Base-by-base conservation (phyloP, 129 eudicot genomes). In the Arctium lappa region DNA sequence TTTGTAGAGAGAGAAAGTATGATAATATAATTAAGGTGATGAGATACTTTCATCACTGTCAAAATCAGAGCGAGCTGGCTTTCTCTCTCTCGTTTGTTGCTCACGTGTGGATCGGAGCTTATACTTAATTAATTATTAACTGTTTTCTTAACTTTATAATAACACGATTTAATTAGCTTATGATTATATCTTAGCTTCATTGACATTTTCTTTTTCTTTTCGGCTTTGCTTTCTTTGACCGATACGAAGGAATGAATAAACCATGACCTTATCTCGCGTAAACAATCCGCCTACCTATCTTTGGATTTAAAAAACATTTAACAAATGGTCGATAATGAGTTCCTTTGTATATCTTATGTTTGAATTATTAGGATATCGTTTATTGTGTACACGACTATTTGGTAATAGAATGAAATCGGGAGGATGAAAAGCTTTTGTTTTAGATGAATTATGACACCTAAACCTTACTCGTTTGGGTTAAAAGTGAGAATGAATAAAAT, bases 71-170 rank as follows among this genome's bases (percentile, higher is more conserved):
- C 75, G 42, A 72, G 69, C 80, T 78, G 66, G 38, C 83, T 74
- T 32, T 60, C 56, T 77, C 36, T 48, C 68, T 71, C 71, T 75
- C 56, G 69, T 75, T 38, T 40, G 66, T 83, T 77, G 38, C 80
- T 65, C 87, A 74, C 80, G 87, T 79, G 87, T 84, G 87, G 87
- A 84, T 84, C 76, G 76, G 84, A 79, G 87, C 84, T 80, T 39
- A 44, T 68, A 44, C 27, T 71, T 62, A 38, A 65, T 79, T 73
- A 72, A 60, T 48, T 78, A 39, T 72, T 22, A 22, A 22, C 27
- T 22, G 27, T 71, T 77, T 6, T 42, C 8, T 42, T 62, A 84
- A 65, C 77, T 76, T 42, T 75, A 63, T 34, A 18, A 22, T 29
- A 70, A 37, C 3, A 77, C 69, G 1, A 50, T 50, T 5, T 82